Percentiles rank a stretch among this genome's conserved stretches.
Evolutionary conservation across 1,284 basidiomycete genomes (phyloP).

Genomic region (Phaffia rhodozyma): DNA sequence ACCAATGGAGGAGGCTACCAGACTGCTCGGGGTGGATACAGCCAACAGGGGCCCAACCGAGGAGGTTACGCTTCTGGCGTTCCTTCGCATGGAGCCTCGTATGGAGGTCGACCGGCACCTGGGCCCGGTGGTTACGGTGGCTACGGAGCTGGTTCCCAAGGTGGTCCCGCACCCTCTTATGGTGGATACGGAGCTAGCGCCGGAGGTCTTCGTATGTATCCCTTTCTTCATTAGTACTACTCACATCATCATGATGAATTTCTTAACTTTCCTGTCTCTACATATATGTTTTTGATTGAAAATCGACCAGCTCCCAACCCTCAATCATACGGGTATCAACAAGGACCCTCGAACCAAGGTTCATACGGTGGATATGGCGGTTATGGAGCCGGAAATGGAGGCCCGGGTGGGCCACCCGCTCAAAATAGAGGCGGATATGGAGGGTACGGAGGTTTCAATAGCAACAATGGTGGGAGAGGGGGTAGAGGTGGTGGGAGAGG

Average conservation of each 20-base stretch:
- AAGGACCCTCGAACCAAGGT: conserved; percentile 3
- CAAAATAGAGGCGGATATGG: conserved; percentile 15
- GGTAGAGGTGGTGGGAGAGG: neutral
- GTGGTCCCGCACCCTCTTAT: conserved; percentile 18
- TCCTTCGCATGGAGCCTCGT: conserved; percentile 46
- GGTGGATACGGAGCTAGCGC: conserved; percentile 8
- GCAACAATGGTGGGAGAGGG: conserved; percentile 17
- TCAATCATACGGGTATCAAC: neutral
- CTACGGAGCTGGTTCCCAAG: conserved; percentile 11
- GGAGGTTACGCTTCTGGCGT: conserved; percentile 13
- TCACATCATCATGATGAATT: too few relatives aligned
- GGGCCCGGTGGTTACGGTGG: conserved; percentile 20
- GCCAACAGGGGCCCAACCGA: neutral
- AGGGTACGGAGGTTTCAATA: conserved; percentile 12
- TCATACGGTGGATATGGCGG: conserved; percentile 9
- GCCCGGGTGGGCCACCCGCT: conserved; percentile 7
- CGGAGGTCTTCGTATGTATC: neutral
- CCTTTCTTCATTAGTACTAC: neutral
- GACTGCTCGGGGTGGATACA: too few relatives aligned
- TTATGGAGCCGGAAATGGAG: conserved; percentile 8
- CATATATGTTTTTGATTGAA: neutral
- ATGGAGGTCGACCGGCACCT: conserved; percentile 16
- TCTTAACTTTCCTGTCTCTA: neutral
- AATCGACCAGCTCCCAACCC: neutral
- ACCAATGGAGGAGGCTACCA: conserved; percentile 6